These are phyloP conservation scores for Babesia ovata DNA, from an alignment of 169 alveolate genomes.

Conservation along the genomic window DNA sequence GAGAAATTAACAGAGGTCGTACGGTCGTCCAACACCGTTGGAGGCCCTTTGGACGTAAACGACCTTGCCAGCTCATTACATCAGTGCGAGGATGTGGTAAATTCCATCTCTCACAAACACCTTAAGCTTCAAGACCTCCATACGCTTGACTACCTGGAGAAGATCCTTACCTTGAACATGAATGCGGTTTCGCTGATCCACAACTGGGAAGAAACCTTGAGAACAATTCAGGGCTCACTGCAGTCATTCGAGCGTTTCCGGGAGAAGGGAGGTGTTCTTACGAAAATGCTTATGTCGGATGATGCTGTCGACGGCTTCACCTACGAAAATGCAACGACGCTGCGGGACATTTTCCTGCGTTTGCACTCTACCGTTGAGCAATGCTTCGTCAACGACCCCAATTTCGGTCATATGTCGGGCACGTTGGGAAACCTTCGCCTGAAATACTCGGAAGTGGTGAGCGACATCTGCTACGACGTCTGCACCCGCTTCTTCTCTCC, in stretches of 20 bases:
- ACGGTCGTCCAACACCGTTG: background rate
- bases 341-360: conserved; percentile 7
- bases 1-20: background rate
- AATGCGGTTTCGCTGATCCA: conserved; percentile 46
- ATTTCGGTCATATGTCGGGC: conserved; percentile 18
- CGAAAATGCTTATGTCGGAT: background rate
- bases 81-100: conserved; percentile 24
- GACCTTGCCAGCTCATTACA: conserved; percentile 6
- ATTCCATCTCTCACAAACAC: conserved; percentile 38
- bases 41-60: background rate
- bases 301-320: background rate
- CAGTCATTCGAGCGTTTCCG: conserved; percentile 9
- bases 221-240: conserved; percentile 7
- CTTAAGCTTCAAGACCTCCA: conserved; percentile 14
- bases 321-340: background rate
- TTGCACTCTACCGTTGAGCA: background rate
- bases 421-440: conserved; percentile 24
- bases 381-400: background rate
- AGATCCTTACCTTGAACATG: conserved; percentile 19
- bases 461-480: conserved; percentile 45
- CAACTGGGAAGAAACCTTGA: conserved; percentile 64
- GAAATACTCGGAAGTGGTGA: conserved; percentile 28
- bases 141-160: conserved; percentile 21
- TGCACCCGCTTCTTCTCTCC: background rate
- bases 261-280: background rate